Percentiles rank a stretch among this genome's conserved stretches.
phyloP scores from a whole-genome alignment of 148 eudicot species.

The Heliosperma pusillum region DNA sequence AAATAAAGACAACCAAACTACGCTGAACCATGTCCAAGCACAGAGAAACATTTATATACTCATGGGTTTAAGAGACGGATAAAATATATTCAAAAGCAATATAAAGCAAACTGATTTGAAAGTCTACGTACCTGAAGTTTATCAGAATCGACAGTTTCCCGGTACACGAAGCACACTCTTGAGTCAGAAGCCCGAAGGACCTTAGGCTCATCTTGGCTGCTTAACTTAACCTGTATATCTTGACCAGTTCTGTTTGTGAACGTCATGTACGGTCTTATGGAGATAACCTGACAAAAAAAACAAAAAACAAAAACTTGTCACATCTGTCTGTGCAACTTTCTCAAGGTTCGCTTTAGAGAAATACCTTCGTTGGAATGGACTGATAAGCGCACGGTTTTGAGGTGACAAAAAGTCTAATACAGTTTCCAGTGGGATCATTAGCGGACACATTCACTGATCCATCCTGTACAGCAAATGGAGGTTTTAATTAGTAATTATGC shows the following conservation, averaged over 20 bases:
- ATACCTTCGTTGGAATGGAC: conserved; percentile 93
- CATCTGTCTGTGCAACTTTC: conserved; percentile 9
- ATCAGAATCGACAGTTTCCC: conserved; percentile 49
- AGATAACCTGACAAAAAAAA: conserved; percentile 53
- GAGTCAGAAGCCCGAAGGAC: conserved; percentile 63
- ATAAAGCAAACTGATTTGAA: background rate
- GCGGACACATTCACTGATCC: conserved; percentile 80
- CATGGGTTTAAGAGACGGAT: background rate
- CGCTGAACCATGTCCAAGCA: background rate
- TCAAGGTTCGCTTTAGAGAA: conserved; percentile 3
- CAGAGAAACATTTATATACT: background rate
- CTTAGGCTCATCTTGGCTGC: conserved; percentile 80
- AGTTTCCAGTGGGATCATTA: conserved; percentile 67
- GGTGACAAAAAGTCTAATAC: conserved; percentile 78
- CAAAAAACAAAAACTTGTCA: conserved; percentile 5
- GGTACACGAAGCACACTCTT: conserved; percentile 70
- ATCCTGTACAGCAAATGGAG: conserved; percentile 45
- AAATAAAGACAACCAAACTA: background rate
- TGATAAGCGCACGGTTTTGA: conserved; percentile 85
- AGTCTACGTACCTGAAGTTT: conserved; percentile 59
- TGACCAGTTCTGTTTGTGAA: conserved; percentile 94
- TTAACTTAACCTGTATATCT: conserved; percentile 58
- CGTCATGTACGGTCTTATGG: conserved; percentile 76
- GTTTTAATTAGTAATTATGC: background rate
- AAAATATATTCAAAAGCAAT: background rate